Evolutionary conservation across 2,329 filamentous ascomycete genomes (phyloP).

Genomic region (Aaosphaeria arxii): DNA sequence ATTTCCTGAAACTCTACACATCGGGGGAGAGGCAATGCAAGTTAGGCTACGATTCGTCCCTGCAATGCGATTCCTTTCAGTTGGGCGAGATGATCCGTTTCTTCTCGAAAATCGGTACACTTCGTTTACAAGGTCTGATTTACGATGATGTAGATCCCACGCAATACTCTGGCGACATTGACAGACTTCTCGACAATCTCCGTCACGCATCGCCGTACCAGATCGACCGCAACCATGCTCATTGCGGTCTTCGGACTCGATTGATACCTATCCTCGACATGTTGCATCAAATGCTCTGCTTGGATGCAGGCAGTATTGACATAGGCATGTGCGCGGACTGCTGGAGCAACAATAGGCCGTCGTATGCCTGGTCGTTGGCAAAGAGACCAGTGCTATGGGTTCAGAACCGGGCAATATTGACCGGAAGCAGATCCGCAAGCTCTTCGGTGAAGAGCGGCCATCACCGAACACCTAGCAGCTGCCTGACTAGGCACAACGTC

Average conservation of each 20-base stretch:
- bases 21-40: constrained; percentile 68
- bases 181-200: constrained; percentile 58
- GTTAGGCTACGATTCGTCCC: constrained; percentile 69
- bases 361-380: constrained; percentile 44
- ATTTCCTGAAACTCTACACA: constrained; percentile 67
- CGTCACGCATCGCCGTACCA: constrained; percentile 70
- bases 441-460: constrained; percentile 10
- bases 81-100: constrained; percentile 76
- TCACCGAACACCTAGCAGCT: constrained; percentile 21
- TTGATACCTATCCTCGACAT: constrained; percentile 65
- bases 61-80: constrained; percentile 74
- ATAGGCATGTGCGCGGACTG: constrained; percentile 47
- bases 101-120: constrained; percentile 58
- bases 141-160: constrained; percentile 39
- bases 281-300: constrained; percentile 47
- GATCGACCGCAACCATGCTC: constrained; percentile 68
- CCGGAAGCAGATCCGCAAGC: constrained; percentile 13
- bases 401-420: constrained; percentile 14
- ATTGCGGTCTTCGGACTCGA: constrained; percentile 67
- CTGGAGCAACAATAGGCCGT: constrained; percentile 37
- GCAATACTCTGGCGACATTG: constrained; percentile 60
- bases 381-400: constrained; percentile 48
- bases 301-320: constrained; percentile 31
- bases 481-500: constrained; percentile 27
- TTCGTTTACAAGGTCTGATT: constrained; percentile 53